Evolutionary conservation across 192 early-diverging fungal species (phyloP), one percentile per base, ranked within the genome.

Genomic region (Phlyctochytrium bullatum): DNA sequence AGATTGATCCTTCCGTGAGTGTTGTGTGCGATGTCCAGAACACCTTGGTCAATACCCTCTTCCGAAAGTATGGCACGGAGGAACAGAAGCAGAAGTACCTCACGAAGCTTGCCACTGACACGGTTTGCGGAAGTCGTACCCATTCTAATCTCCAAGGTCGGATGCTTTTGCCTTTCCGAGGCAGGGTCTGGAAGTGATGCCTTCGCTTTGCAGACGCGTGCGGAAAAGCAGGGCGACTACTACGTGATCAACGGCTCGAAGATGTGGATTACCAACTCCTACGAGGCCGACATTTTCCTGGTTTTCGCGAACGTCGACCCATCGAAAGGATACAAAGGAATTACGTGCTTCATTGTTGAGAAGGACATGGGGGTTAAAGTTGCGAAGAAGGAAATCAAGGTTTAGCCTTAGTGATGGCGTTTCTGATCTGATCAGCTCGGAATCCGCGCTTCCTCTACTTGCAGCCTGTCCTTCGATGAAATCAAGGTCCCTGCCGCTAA

Each of bases 301-400:
- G 93, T 98, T 25, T 98, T 98, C 85, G 97, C 97, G 80, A 97
- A 93, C 72, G 88, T 95, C n/a, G 94, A 95, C 67, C 93, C 92
- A 3, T 76, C 84, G 65, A 88, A 92, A 81, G 93, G 92, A 16
- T 95, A 97, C 87, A 95, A 93, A 83, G 95, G 95, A 57, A 98
- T 98, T 74, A 93, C 96, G 17, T 92, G 92, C 84, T 98, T 98
- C 70, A 86, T 96, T 51, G 92, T 97, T 17, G 95, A 98, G 71
- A 91, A 91, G 78, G 89, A 88, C 30, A 88, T 85, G 90, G 96
- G 96, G 57, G 89, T 98, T 47, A 69, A 88, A 66, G 87, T 98
- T 67, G 92, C 88, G 59, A 97, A 96, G 86, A 98, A 95, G 86
- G 96, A 98, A 76, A 87, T 84, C 64, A 98, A 98, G 85, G 83